Evolutionary conservation across 768 basidiomycete genomes (phyloP).

Genomic region (Heimioporus sp.): DNA sequence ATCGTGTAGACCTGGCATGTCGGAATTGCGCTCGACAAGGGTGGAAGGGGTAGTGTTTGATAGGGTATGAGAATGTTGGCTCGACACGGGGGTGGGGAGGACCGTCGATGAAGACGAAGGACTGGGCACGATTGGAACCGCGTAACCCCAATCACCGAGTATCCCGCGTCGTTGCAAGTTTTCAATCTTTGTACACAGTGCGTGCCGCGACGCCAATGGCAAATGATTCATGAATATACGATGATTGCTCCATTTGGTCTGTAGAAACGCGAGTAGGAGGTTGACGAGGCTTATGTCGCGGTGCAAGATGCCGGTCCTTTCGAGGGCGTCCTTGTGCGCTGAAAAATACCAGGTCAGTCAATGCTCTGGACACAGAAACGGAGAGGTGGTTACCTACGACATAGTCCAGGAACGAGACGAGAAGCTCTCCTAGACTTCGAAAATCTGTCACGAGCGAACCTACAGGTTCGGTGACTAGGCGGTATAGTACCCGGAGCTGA

Average conservation of each 20-base stretch:
- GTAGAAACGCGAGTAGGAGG: background rate
- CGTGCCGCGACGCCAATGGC: too few relatives aligned
- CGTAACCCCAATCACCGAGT: slow-evolving; percentile 4
- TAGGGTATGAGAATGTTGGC: too few relatives aligned
- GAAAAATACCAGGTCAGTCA: too few relatives aligned
- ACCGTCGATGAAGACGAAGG: too few relatives aligned
- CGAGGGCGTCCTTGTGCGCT: slow-evolving; percentile 1
- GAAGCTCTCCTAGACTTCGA: background rate
- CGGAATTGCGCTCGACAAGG: too few relatives aligned
- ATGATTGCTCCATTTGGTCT: background rate
- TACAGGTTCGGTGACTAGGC: background rate
- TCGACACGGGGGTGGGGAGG: too few relatives aligned
- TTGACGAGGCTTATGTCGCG: slow-evolving; percentile 6
- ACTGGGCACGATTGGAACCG: background rate
- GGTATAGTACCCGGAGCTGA: background rate
- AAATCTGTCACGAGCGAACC: background rate
- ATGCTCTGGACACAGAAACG: too few relatives aligned
- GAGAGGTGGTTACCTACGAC: background rate
- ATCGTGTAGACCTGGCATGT: too few relatives aligned
- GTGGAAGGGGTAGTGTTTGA: too few relatives aligned
- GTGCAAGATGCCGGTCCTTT: background rate
- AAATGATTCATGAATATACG: too few relatives aligned
- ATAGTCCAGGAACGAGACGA: slow-evolving; percentile 3
- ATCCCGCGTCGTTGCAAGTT: background rate
- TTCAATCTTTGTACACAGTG: background rate